Base-by-base conservation (phyloP, 805 yeast species). In the Hemisphaericaspora nanyangensis region DNA sequence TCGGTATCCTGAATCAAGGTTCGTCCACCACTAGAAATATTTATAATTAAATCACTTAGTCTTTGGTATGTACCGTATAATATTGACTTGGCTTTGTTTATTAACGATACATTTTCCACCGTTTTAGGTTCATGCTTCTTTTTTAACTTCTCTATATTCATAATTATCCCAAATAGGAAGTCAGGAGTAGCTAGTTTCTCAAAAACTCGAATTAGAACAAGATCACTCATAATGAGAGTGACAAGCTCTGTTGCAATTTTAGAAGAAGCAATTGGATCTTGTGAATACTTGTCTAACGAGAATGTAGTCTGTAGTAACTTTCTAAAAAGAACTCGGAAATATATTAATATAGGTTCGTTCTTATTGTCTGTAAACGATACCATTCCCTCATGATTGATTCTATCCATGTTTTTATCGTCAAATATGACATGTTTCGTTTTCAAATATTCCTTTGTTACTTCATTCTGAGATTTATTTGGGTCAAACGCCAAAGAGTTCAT, bases 201-300 rank as follows among this genome's bases (percentile, higher is more conserved):
- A 12, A 61, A 28, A 1, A 55, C 39, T 34, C 56, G 55, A 13
- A 37, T 44, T 17, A 64, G 35, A 4, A 64, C 58, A 37, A 62
- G 43, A 46, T 63, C 68, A 15, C 61, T 50, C 17, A 60, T 32
- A n/a, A 62, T 39, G n/a, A 49, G 38, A 8, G 41, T 47, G 1
- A 58, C 44, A 25, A 63, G 51, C 31, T 49, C 47, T 28, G 47
- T 42, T 3, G 55, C 43, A 3, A 61, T 61, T 27, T 52, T 49
- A 5, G 66, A 58, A 16, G 54, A 47, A n/a, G n/a, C n/a, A 6
- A 51, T 32, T 8, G 54, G 53, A 17, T 37, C 39, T 7, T 34
- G 37, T 6, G 30, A 31, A 3, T 36, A 37, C 15, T 44, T 50
- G n/a, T 38, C 35, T 0, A 31, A 24, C 6, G 28, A 32, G 11